Percentiles rank a stretch among this genome's conserved stretches.
Conservation (phyloP, 305 asterid genomes). For the Fraxinus nigra region DNA sequence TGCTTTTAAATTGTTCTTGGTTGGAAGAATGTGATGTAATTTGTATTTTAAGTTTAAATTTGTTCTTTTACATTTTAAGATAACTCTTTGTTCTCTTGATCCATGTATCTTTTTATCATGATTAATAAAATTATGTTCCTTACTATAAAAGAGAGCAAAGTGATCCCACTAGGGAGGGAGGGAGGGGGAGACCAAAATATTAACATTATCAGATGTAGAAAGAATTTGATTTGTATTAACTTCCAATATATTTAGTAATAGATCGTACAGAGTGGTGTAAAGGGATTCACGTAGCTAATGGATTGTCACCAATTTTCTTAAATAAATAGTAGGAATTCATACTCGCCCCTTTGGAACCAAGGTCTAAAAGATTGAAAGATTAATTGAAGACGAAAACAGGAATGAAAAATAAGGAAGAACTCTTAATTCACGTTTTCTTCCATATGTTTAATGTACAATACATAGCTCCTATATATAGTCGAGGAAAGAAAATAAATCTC, state of each 20-base stretch:
- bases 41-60: background rate
- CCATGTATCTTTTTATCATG: background rate
- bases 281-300: background rate
- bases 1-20: background rate
- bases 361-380: background rate
- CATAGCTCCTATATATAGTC: too few relatives aligned
- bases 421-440: too few relatives aligned
- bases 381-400: background rate
- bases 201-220: background rate
- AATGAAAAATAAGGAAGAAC: too few relatives aligned
- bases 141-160: background rate
- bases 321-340: background rate
- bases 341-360: background rate
- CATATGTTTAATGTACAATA: too few relatives aligned
- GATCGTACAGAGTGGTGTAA: background rate
- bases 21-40: background rate
- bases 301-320: background rate
- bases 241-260: background rate
- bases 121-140: background rate
- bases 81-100: background rate
- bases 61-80: background rate
- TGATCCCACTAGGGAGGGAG: background rate
- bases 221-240: background rate
- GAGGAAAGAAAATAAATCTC: too few relatives aligned
- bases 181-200: background rate